phyloP scores from a whole-genome alignment of 2,329 filamentous ascomycete species.

The Didymella glomerata region DNA sequence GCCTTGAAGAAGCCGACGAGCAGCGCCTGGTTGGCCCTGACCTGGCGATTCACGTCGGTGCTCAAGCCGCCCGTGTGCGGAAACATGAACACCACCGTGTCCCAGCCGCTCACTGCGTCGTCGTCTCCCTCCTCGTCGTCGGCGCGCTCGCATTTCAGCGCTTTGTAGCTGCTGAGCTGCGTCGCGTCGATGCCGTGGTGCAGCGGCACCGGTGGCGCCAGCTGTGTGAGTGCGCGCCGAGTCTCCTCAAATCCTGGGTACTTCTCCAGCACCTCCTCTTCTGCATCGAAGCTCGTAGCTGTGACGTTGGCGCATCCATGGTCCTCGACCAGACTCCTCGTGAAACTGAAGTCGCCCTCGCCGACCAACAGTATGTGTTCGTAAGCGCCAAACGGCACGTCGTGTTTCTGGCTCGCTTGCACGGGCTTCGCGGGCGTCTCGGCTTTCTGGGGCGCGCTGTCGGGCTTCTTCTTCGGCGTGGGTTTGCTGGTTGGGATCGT shows the following conservation, averaged over 20 bases:
- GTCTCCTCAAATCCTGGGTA: conserved; percentile 59
- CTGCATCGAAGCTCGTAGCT: conserved; percentile 73
- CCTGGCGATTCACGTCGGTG: conserved; percentile 93
- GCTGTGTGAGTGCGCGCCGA: conserved; percentile 28
- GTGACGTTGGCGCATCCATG: conserved; percentile 73
- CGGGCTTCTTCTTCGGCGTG: conserved; percentile 22
- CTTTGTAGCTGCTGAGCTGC: conserved; percentile 53
- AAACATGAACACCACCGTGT: conserved; percentile 93
- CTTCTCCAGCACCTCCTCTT: conserved; percentile 62
- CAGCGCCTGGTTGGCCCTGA: conserved; percentile 74
- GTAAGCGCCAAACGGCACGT: conserved; percentile 71
- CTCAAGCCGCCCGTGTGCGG: conserved; percentile 92
- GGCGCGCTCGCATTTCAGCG: conserved; percentile 32
- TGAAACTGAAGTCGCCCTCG: conserved; percentile 82
- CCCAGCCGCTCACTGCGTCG: conserved; percentile 60
- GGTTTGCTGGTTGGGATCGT: conserved; percentile 19
- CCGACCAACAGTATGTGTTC: conserved; percentile 79
- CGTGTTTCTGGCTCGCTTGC: conserved; percentile 55
- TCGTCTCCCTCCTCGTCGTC: conserved; percentile 31
- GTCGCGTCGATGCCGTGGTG: conserved; percentile 72
- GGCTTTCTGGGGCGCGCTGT: background rate
- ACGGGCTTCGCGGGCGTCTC: conserved; percentile 24
- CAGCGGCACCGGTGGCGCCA: conserved; percentile 48
- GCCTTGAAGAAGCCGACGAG: conserved; percentile 44
- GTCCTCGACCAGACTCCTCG: conserved; percentile 69